Evolutionary conservation across 352 stramenopile species (phyloP).

Genomic region (Globisporangium heterothallicum): DNA sequence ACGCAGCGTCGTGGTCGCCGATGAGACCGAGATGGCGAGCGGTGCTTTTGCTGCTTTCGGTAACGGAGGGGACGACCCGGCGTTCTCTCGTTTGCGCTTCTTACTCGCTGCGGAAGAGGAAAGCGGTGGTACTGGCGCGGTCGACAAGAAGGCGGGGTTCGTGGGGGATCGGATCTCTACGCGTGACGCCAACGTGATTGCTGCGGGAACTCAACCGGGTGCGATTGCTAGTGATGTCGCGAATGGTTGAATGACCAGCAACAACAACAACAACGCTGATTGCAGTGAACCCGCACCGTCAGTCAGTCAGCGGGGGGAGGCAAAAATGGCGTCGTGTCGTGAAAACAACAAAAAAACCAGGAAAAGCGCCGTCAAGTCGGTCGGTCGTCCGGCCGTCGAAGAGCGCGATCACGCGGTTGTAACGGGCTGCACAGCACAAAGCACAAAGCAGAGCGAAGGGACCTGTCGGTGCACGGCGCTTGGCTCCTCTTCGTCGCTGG

Average conservation of each 20-base stretch:
- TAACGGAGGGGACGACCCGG: not conserved
- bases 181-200: constrained; percentile 7
- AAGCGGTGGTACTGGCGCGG: not conserved
- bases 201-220: no score
- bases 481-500: no score
- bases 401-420: no score
- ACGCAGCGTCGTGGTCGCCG: constrained; percentile 7
- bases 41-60: not conserved
- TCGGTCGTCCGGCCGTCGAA: not conserved
- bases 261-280: not conserved
- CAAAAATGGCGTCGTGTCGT: not conserved
- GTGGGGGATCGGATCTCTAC: constrained; percentile 7
- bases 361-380: no score
- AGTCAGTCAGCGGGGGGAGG: no score
- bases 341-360: no score
- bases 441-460: no score
- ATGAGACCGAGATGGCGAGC: not conserved
- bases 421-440: no score
- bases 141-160: not conserved
- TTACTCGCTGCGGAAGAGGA: constrained; percentile 7
- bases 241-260: constrained; percentile 15
- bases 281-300: no score
- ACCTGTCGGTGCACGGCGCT: no score
- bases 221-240: constrained; percentile 10
- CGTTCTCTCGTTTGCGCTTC: constrained; percentile 14